A percentile compares a stretch with the other conserved stretches of the same genome.
These are phyloP conservation scores for Aspergillus homomorphus DNA, from an alignment of 495 filamentous ascomycete species.

Conservation along the genomic window DNA sequence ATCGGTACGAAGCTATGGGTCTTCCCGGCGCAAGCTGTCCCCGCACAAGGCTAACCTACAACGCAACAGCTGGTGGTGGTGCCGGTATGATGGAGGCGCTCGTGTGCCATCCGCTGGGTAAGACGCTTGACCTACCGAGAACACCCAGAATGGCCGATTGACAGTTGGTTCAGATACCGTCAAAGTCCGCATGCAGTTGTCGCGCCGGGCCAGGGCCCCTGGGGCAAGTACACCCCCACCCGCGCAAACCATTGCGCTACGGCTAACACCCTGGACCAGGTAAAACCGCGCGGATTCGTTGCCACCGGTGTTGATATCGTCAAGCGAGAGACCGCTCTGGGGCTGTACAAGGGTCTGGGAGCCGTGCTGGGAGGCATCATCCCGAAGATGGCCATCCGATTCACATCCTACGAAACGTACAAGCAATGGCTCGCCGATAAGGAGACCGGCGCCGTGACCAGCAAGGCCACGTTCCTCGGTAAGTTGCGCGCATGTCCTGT, in stretches of 20 bases:
- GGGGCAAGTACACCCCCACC: constrained; percentile 58
- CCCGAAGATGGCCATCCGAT: constrained; percentile 99
- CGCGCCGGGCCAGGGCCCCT: constrained; percentile 74
- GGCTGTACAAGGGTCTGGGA: constrained; percentile 93
- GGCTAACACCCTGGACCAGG: constrained; percentile 38
- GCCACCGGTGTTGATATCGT: constrained; percentile 84
- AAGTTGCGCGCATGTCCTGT: constrained; percentile 23
- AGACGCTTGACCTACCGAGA: constrained; percentile 17
- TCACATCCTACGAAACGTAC: constrained; percentile 95
- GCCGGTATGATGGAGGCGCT: constrained; percentile 99
- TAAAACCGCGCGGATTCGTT: constrained; percentile 81
- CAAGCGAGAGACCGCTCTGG: constrained; percentile 82
- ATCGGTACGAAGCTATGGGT: constrained; percentile 61
- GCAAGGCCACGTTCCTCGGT: constrained; percentile 80
- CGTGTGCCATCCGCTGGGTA: constrained; percentile 92
- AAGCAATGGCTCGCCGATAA: constrained; percentile 76
- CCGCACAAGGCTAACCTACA: constrained; percentile 12
- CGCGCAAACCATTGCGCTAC: not conserved
- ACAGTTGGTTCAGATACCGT: constrained; percentile 67
- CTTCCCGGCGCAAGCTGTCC: constrained; percentile 1
- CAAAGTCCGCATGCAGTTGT: constrained; percentile 99
- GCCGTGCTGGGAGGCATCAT: constrained; percentile 96
- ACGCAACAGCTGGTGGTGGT: constrained; percentile 77
- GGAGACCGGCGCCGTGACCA: constrained; percentile 64
- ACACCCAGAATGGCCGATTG: constrained; percentile 9